Conservation (phyloP, 345 rosid species). For the Mercurialis annua region DNA sequence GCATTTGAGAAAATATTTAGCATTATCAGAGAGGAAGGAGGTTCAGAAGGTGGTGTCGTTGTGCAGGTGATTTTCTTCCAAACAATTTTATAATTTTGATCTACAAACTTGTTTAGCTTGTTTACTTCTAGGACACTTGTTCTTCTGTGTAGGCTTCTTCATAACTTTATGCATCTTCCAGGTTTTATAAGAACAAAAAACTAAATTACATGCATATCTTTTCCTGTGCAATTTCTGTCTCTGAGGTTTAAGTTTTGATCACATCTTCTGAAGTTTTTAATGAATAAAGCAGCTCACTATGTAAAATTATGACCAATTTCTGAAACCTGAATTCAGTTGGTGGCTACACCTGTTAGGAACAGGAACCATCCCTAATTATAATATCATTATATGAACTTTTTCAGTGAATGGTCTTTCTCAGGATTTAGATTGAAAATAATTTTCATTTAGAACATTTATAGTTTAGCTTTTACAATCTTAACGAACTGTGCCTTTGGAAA, state of each 20-base stretch:
- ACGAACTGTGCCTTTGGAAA: neutral
- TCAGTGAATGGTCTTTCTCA: neutral
- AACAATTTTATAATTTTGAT: neutral
- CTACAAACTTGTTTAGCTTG: neutral
- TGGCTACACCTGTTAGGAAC: neutral
- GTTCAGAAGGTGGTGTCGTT: constrained; percentile 95
- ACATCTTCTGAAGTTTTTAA: neutral
- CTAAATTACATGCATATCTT: neutral
- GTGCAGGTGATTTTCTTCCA: constrained; percentile 65
- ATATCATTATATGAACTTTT: neutral
- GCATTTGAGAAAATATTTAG: constrained; percentile 94
- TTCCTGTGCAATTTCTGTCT: neutral
- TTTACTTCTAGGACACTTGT: neutral
- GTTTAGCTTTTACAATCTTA: neutral
- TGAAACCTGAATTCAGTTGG: neutral
- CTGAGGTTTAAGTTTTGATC: neutral
- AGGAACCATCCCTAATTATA: neutral
- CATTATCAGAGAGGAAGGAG: constrained; percentile 94
- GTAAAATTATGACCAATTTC: neutral
- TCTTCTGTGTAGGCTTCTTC: neutral
- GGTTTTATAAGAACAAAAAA: neutral
- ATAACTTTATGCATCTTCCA: neutral
- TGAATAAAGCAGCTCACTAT: neutral
- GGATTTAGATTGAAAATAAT: neutral
- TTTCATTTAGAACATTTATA: neutral